Conservation (phyloP, 768 basidiomycete species). For the Scleroderma bovista region DNA sequence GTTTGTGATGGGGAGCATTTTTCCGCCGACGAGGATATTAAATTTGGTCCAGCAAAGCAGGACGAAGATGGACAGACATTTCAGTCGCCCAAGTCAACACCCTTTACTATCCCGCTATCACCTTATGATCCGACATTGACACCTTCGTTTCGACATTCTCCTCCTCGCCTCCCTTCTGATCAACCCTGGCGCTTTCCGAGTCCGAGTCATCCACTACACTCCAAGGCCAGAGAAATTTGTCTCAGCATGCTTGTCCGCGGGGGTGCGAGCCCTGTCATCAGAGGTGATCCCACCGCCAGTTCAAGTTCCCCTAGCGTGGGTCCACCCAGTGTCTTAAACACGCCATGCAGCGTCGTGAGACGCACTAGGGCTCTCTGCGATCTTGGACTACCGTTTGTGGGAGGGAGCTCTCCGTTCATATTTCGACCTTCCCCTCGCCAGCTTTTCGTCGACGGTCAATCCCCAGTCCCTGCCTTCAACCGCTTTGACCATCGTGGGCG, state of each 20-base stretch:
- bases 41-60: slow-evolving; percentile 1
- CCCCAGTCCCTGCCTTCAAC: slow-evolving; percentile 28
- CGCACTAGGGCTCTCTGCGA: slow-evolving; percentile 25
- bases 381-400: slow-evolving; percentile 8
- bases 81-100: slow-evolving; percentile 21
- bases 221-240: slow-evolving; percentile 55
- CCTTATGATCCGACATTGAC: slow-evolving; percentile 74
- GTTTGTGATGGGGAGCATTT: slow-evolving; percentile 1
- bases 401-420: slow-evolving; percentile 32
- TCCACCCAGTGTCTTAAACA: slow-evolving; percentile 25
- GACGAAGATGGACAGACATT: slow-evolving; percentile 1
- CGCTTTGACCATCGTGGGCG: slow-evolving; percentile 30
- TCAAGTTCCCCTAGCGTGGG: slow-evolving; percentile 29
- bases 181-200: slow-evolving; percentile 82
- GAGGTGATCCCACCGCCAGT: slow-evolving; percentile 18
- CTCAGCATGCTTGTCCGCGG: slow-evolving; percentile 58
- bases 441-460: slow-evolving; percentile 31
- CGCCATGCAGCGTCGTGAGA: slow-evolving; percentile 21
- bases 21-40: neutral
- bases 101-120: slow-evolving; percentile 47
- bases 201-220: slow-evolving; percentile 73
- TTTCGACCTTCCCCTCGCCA: slow-evolving; percentile 40
- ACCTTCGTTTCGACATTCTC: slow-evolving; percentile 74
- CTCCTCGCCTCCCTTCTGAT: slow-evolving; percentile 66
- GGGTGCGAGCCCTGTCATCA: slow-evolving; percentile 43